These are phyloP conservation scores for Cladobotryum protrusum DNA, from an alignment of 2,329 filamentous ascomycete genomes.

Conservation along the genomic window DNA sequence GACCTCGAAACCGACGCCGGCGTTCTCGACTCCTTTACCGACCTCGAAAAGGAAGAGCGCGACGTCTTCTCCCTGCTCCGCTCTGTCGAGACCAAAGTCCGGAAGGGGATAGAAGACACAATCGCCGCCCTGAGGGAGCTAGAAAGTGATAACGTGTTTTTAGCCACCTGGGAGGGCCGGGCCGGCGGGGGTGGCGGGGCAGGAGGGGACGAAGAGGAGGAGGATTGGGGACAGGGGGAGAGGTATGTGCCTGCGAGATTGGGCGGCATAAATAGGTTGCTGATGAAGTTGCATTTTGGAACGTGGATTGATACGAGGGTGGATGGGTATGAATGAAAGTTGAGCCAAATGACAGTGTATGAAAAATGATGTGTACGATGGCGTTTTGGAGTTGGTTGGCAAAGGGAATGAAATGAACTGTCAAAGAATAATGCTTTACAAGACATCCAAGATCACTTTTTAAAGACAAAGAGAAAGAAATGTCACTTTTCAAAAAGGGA, in stretches of 20 bases:
- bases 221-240: constrained; percentile 11
- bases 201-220: constrained; percentile 4
- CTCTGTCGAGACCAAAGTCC: constrained; percentile 57
- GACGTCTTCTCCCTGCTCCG: constrained; percentile 61
- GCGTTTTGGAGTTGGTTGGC: not conserved
- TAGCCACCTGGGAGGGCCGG: constrained; percentile 37
- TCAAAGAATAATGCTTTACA: too few relatives aligned
- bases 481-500: too few relatives aligned
- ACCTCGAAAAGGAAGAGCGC: constrained; percentile 65
- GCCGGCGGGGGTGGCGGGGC: constrained; percentile 5
- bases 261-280: constrained; percentile 72
- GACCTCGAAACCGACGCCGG: constrained; percentile 80
- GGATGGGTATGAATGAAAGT: constrained; percentile 8
- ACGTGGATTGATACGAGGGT: constrained; percentile 43
- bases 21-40: constrained; percentile 67
- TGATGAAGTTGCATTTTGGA: constrained; percentile 85
- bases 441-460: not conserved
- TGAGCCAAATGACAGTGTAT: not conserved
- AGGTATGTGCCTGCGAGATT: constrained; percentile 64
- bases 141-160: constrained; percentile 39
- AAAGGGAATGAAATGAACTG: too few relatives aligned
- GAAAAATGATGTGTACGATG: not conserved
- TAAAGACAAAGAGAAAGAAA: not conserved
- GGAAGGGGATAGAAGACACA: constrained; percentile 60
- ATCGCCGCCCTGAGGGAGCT: constrained; percentile 48